Evolutionary conservation across 768 basidiomycete genomes (phyloP), one percentile per base, ranked within the genome.

Genomic region (Lentinula sp.): DNA sequence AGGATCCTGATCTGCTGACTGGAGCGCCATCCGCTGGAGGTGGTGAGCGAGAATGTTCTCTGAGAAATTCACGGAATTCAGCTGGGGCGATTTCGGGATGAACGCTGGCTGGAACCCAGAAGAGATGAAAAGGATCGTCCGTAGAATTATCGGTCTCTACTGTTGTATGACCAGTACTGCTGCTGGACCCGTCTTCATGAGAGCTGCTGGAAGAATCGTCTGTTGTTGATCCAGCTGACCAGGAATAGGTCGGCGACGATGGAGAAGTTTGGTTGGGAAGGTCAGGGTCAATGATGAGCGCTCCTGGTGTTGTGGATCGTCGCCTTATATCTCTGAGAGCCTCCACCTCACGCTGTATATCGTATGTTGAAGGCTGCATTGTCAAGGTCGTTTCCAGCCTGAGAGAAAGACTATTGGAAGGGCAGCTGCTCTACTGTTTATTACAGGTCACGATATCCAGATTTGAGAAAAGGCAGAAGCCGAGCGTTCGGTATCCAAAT

Each of bases 21-120:
- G 66, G 60, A 60, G 70, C 69, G n/a, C 70, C 70, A 64, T 77
- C 83, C 63, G 84, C 86, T 31, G 79, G 73, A 40, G 83, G 73
- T 49, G 82, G 80, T 7, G 81, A 73, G 62, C 87, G 84, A 10
- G 94, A 83, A 75, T 98, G 97, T 67, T 96, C 92, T 72, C 95
- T 91, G 66, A 99, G 84, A 71, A 99, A 98, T 10, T 87, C 89
- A 56, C 93, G 85, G 73, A 99, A 99, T 73, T 98, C 95, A 51
- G 87, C 89, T 23, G 97, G 97, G 0, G 95, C 96, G 69, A 99
- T 91, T 78, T 99, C 97, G 34, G 97, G 97, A 71, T 98, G 97
- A 39, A 98, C 79, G 61, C 89, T 85, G 15, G 97, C 97, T 57
- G 97, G 97, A 32, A 99, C 94, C 97, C 97, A 99, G 80, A 98